Conservation (phyloP, 495 filamentous ascomycete genomes). For the Penicillium macrosclerotiorum region DNA sequence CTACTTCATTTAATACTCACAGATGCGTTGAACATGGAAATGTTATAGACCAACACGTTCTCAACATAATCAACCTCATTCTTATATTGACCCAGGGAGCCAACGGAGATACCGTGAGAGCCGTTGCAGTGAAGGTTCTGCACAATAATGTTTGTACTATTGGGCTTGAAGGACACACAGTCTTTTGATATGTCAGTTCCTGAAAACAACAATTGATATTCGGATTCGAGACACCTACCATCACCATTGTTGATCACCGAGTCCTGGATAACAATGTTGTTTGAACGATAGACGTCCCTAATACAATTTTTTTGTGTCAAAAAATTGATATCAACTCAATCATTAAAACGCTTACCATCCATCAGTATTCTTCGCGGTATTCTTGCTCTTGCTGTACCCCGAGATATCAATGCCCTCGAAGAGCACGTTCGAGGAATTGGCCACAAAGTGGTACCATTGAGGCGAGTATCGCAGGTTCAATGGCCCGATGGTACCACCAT, state of each 20-base stretch:
- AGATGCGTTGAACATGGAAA: constrained; percentile 63
- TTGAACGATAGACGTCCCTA: constrained; percentile 62
- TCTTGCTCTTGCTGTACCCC: constrained; percentile 49
- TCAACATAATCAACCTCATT: constrained; percentile 64
- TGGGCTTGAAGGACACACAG: constrained; percentile 78
- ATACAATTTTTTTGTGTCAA: background rate
- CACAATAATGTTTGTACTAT: constrained; percentile 70
- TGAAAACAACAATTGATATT: background rate
- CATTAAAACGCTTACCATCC: constrained; percentile 46
- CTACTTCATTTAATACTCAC: constrained; percentile 23
- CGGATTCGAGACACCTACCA: constrained; percentile 30
- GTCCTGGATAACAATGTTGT: constrained; percentile 65
- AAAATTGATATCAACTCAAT: background rate
- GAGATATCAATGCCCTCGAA: constrained; percentile 65
- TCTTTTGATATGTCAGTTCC: constrained; percentile 34
- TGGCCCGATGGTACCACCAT: constrained; percentile 59
- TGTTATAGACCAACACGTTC: constrained; percentile 64
- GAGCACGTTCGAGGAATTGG: constrained; percentile 64
- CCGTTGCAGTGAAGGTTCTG: constrained; percentile 70
- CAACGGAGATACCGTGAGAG: constrained; percentile 71
- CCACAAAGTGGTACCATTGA: constrained; percentile 67
- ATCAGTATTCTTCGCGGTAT: constrained; percentile 65
- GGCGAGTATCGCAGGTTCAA: constrained; percentile 63
- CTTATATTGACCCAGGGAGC: constrained; percentile 64
- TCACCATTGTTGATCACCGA: constrained; percentile 68